Evolutionary conservation across 2,329 filamentous ascomycete genomes (phyloP).

Genomic region (Trichoderma koningiopsis): DNA sequence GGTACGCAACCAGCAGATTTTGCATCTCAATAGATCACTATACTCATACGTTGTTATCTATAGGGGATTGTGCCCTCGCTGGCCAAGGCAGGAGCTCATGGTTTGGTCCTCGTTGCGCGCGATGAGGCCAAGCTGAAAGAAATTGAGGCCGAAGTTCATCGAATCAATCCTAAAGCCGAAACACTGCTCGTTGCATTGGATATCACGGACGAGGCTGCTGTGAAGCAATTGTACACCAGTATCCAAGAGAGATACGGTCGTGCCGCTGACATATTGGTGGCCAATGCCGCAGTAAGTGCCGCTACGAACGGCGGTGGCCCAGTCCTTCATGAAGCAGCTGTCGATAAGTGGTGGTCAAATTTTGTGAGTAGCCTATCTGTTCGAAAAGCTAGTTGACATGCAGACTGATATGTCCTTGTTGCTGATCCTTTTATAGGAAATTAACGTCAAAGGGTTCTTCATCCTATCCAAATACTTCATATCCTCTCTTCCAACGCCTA

Average conservation of each 20-base stretch:
- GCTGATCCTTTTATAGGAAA: neutral
- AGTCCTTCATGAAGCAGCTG: neutral
- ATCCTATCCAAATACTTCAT: slow-evolving; percentile 1
- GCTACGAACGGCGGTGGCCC: neutral
- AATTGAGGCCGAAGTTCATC: neutral
- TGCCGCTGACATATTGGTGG: neutral
- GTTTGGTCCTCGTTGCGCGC: slow-evolving; percentile 8
- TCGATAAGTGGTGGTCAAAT: slow-evolving; percentile 8
- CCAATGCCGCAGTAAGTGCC: neutral
- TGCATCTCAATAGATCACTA: neutral
- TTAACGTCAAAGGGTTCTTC: slow-evolving; percentile 7
- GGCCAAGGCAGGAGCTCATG: neutral
- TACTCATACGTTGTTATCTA: neutral
- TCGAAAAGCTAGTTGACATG: neutral
- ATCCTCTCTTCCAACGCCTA: neutral
- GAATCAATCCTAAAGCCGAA: neutral
- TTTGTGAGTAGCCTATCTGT: neutral
- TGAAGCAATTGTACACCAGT: neutral
- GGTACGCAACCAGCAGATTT: neutral
- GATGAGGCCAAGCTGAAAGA: slow-evolving; percentile 12
- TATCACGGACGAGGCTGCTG: neutral
- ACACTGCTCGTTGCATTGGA: slow-evolving; percentile 5
- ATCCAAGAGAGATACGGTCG: neutral
- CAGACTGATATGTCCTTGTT: neutral
- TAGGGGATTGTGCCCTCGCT: neutral